A percentile compares a stretch with the other conserved stretches of the same genome.
phyloP scores from a whole-genome alignment of 441 rosid species.

The Hura crepitans region DNA sequence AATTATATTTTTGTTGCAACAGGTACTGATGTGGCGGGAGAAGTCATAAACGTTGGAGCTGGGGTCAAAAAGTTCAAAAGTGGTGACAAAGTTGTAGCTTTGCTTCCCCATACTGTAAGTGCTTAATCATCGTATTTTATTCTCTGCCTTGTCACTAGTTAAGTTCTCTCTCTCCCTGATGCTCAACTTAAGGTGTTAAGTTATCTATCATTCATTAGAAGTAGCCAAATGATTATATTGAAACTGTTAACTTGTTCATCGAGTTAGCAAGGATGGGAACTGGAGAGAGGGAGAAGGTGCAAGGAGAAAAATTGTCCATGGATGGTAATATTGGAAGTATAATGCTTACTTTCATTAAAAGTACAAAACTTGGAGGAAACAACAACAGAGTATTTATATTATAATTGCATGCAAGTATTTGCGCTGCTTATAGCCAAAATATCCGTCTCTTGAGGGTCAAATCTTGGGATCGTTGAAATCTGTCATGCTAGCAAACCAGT shows the following conservation, averaged over 20 bases:
- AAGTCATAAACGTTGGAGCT: conserved; percentile 57
- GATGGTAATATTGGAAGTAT: not conserved
- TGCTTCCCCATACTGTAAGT: conserved; percentile 30
- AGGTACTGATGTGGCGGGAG: conserved; percentile 77
- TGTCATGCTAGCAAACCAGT: not conserved
- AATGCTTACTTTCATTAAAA: not conserved
- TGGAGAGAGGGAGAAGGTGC: not conserved
- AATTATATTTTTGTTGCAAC: conserved; percentile 18
- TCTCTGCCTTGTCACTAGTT: not conserved
- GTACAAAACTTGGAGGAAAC: not conserved
- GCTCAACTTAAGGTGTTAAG: not conserved
- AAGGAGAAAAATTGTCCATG: not conserved
- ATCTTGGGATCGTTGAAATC: not conserved
- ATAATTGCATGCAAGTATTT: not conserved
- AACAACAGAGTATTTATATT: not conserved
- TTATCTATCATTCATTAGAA: not conserved
- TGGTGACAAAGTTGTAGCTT: conserved; percentile 76
- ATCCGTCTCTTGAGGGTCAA: no score
- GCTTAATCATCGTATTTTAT: not conserved
- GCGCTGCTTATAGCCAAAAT: not conserved
- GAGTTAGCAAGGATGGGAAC: not conserved
- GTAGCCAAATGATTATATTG: not conserved
- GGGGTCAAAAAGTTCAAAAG: conserved; percentile 51
- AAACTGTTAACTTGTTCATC: not conserved
- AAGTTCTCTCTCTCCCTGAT: not conserved